Conservation (phyloP, 2,329 filamentous ascomycete species). For the Cladobotryum protrusum region DNA sequence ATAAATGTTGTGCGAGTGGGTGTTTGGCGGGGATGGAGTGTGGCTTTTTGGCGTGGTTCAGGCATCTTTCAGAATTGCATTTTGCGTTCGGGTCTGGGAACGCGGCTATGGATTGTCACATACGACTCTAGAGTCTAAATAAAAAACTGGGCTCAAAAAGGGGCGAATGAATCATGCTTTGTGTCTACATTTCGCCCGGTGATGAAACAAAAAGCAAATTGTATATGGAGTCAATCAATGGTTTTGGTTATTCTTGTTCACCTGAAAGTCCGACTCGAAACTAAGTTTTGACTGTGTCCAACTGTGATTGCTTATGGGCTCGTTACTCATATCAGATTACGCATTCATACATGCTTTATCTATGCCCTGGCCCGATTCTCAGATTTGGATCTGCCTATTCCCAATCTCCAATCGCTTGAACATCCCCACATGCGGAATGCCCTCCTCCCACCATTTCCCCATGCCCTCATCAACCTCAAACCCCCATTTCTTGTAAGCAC, state of each 20-base stretch:
- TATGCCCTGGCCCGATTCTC: not conserved
- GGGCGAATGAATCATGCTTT: slow-evolving; percentile 28
- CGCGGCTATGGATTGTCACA: slow-evolving; percentile 39
- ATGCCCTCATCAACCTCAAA: slow-evolving; percentile 68
- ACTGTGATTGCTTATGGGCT: not conserved
- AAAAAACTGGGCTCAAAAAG: slow-evolving; percentile 36
- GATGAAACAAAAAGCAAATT: slow-evolving; percentile 3
- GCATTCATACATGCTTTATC: not conserved
- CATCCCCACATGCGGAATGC: slow-evolving; percentile 82
- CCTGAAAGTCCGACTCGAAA: not conserved
- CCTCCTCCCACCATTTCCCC: slow-evolving; percentile 77
- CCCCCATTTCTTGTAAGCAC: slow-evolving; percentile 63
- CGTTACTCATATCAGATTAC: no score
- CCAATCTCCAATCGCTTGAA: slow-evolving; percentile 45
- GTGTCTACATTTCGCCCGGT: slow-evolving; percentile 10
- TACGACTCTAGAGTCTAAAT: slow-evolving; percentile 39
- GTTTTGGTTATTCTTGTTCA: not conserved
- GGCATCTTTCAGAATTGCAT: slow-evolving; percentile 42
- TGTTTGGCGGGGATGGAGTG: slow-evolving; percentile 27
- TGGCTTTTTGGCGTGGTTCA: slow-evolving; percentile 38
- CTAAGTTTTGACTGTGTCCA: not conserved
- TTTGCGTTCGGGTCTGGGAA: slow-evolving; percentile 43
- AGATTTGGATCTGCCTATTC: slow-evolving; percentile 22
- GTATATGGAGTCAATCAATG: slow-evolving; percentile 7
- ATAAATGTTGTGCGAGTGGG: slow-evolving; percentile 56